Evolutionary conservation across 176 grass and related monocot species (phyloP).

Genomic region (Luzula sylvatica): DNA sequence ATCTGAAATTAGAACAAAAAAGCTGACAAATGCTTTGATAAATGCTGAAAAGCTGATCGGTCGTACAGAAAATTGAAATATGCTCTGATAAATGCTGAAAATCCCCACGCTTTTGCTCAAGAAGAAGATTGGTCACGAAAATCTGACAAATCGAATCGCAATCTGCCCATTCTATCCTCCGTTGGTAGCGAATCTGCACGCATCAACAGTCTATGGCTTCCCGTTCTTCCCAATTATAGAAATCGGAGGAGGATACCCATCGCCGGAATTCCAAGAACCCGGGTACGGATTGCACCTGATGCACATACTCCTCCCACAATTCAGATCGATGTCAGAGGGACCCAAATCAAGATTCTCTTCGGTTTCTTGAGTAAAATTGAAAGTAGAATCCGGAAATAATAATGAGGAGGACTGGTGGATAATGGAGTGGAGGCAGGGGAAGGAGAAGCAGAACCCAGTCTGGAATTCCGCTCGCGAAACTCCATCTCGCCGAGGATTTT

Average conservation of each 20-base stretch:
- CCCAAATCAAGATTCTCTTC: not conserved
- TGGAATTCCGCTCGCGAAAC: not conserved
- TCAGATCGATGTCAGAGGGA: not conserved
- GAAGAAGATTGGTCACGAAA: slow-evolving; percentile 55
- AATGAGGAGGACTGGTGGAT: not conserved
- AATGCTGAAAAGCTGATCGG: slow-evolving; percentile 66
- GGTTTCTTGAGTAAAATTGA: not conserved
- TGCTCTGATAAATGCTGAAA: slow-evolving; percentile 68
- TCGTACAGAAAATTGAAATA: slow-evolving; percentile 90
- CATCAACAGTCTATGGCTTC: slow-evolving; percentile 40
- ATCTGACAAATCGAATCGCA: slow-evolving; percentile 87
- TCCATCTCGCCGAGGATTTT: slow-evolving; percentile 35
- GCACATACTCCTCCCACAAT: not conserved
- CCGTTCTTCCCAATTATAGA: slow-evolving; percentile 28
- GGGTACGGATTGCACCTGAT: slow-evolving; percentile 4
- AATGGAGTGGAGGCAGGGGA: not conserved
- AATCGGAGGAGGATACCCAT: slow-evolving; percentile 22
- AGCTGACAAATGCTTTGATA: too few relatives aligned
- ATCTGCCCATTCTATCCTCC: slow-evolving; percentile 34
- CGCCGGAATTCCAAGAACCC: slow-evolving; percentile 1
- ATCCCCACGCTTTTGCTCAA: slow-evolving; percentile 19
- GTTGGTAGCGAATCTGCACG: slow-evolving; percentile 35
- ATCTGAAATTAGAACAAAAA: slow-evolving; percentile 40
- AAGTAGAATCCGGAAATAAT: not conserved
- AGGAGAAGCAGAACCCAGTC: not conserved